Percentiles rank a stretch among this genome's conserved stretches.
phyloP scores from a whole-genome alignment of 768 basidiomycete genomes.

The Tulasnella sp. region DNA sequence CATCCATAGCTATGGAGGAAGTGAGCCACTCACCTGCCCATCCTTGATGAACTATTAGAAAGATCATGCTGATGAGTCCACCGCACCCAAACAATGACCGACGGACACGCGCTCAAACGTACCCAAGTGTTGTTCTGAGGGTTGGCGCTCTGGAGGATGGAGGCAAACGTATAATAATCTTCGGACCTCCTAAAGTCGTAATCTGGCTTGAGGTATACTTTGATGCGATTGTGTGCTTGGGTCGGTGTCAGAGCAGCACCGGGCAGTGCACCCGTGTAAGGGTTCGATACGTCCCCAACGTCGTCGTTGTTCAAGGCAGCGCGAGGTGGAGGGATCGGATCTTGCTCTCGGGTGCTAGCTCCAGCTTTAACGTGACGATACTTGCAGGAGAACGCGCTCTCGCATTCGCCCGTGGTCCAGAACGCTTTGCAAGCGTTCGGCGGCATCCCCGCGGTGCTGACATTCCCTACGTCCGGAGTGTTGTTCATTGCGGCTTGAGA shows the following conservation, averaged over 20 bases:
- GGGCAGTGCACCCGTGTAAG: background rate
- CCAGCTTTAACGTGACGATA: conserved; percentile 3
- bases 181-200: background rate
- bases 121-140: conserved; percentile 16
- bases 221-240: conserved; percentile 12
- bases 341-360: background rate
- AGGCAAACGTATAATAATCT: background rate
- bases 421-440: background rate
- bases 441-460: background rate
- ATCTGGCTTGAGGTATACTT: background rate
- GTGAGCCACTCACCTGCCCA: background rate
- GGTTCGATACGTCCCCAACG: background rate
- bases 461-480: background rate
- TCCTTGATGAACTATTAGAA: conserved; percentile 12
- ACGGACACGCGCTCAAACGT: background rate
- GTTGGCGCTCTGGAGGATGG: background rate
- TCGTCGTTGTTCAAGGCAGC: background rate
- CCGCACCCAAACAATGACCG: background rate
- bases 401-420: background rate
- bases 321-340: background rate
- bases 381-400: background rate
- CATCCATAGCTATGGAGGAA: background rate
- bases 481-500: background rate
- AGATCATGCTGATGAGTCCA: background rate
- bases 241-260: background rate